Percentiles rank a stretch among this genome's conserved stretches.
Conservation (phyloP, 306 rosid genomes). For the Lotus japonicus region DNA sequence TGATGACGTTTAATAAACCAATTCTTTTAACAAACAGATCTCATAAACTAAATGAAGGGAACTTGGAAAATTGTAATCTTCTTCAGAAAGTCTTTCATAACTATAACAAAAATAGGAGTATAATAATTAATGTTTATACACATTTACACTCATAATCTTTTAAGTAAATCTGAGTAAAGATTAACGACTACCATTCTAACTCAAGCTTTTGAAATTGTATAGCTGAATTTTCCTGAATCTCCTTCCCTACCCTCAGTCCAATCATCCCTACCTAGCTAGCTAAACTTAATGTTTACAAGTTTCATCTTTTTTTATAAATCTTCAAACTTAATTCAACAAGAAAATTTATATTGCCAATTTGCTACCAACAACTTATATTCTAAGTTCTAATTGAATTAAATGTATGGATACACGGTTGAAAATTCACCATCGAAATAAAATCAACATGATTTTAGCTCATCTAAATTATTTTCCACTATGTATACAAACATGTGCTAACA, state of each 20-base stretch:
- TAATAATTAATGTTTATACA: not conserved
- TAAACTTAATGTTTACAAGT: not conserved
- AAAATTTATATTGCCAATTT: not conserved
- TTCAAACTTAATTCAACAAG: not conserved
- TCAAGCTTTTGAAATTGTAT: not conserved
- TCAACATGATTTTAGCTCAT: too few species aligned
- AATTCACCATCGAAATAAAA: too few species aligned
- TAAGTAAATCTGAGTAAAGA: not conserved
- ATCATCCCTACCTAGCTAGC: constrained; percentile 14
- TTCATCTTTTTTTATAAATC: too few species aligned
- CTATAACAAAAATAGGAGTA: not conserved
- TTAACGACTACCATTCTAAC: not conserved
- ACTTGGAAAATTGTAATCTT: too few species aligned
- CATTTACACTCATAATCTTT: not conserved
- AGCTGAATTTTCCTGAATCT: not conserved
- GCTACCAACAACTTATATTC: not conserved
- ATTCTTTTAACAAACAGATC: not conserved
- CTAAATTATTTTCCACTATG: too few species aligned
- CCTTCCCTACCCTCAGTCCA: not conserved
- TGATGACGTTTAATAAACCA: not conserved
- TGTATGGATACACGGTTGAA: too few species aligned
- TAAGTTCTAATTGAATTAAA: too few species aligned
- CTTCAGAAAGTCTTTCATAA: not conserved
- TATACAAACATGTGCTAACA: too few species aligned
- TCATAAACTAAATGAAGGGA: not conserved